Evolutionary conservation across 179 eudicot genomes (phyloP).

Genomic region (Actinidia arguta): DNA sequence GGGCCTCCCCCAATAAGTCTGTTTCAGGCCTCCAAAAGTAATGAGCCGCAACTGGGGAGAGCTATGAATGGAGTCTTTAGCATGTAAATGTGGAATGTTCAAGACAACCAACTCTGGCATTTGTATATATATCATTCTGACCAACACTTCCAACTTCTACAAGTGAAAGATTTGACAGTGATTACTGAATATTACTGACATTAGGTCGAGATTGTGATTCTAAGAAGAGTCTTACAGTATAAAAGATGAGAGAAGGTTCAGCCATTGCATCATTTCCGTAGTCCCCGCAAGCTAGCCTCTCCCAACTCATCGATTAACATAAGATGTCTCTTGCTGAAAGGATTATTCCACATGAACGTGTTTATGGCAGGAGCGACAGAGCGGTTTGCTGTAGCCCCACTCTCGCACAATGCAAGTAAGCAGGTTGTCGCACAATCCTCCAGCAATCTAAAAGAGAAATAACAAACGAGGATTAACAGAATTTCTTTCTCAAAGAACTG

Average conservation of each 20-base stretch:
- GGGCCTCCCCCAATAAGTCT: no score
- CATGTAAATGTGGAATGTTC: no score
- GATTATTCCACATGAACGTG: constrained; percentile 96
- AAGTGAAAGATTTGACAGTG: background rate
- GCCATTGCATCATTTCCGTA: constrained; percentile 99
- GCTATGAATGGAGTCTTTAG: no score
- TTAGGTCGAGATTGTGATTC: constrained; percentile 43
- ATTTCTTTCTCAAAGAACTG: no score
- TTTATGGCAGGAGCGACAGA: constrained; percentile 98
- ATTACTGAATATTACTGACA: constrained; percentile 8
- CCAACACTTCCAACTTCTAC: background rate
- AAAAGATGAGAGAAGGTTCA: constrained; percentile 83
- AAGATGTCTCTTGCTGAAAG: constrained; percentile 93
- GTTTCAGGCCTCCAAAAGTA: no score
- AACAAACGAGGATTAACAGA: no score
- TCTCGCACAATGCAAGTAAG: constrained; percentile 90
- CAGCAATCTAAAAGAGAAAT: constrained; percentile 67
- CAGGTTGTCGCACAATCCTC: constrained; percentile 93
- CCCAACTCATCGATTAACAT: constrained; percentile 82
- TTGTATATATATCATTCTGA: background rate
- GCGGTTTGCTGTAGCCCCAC: constrained; percentile 93
- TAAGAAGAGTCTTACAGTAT: constrained; percentile 77
- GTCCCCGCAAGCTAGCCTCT: constrained; percentile 93
- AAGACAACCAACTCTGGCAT: constrained; percentile 8
- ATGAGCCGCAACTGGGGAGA: no score